phyloP scores from a whole-genome alignment of 164 flowering plant species.

The Chimonanthus praecox region DNA sequence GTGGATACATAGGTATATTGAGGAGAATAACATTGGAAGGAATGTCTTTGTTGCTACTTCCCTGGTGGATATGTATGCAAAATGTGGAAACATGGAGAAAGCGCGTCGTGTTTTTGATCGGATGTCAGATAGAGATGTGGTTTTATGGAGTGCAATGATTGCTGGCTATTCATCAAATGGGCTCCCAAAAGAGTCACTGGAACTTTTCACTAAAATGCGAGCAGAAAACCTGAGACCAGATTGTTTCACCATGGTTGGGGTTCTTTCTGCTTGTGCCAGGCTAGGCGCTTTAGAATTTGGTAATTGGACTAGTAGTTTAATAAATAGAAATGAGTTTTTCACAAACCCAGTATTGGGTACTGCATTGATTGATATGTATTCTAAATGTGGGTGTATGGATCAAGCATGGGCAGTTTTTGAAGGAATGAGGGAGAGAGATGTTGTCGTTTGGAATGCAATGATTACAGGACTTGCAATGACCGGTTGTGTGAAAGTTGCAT shows the following conservation, averaged over 20 bases:
- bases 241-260: slow-evolving; percentile 31
- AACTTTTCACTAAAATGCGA: slow-evolving; percentile 25
- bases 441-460: slow-evolving; percentile 31
- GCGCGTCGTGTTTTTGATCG: slow-evolving; percentile 23
- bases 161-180: slow-evolving; percentile 29
- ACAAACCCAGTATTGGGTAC: slow-evolving; percentile 32
- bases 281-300: slow-evolving; percentile 28
- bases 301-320: slow-evolving; percentile 14
- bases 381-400: slow-evolving; percentile 47
- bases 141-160: slow-evolving; percentile 28
- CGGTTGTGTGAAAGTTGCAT: slow-evolving; percentile 19
- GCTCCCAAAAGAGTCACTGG: slow-evolving; percentile 28
- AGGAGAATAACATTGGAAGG: slow-evolving; percentile 17
- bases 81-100: slow-evolving; percentile 29
- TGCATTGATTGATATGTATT: slow-evolving; percentile 63
- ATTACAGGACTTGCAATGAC: slow-evolving; percentile 28
- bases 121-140: slow-evolving; percentile 26
- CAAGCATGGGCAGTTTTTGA: slow-evolving; percentile 23
- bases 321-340: slow-evolving; percentile 16
- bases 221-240: slow-evolving; percentile 23
- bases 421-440: slow-evolving; percentile 25
- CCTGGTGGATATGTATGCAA: slow-evolving; percentile 29
- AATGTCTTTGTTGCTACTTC: slow-evolving; percentile 28
- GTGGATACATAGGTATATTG: slow-evolving; percentile 17
- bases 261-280: slow-evolving; percentile 30